Percentiles rank a stretch among this genome's conserved stretches.
Evolutionary conservation across 257 asterid species (phyloP).

Genomic region (Eustoma russellianum): DNA sequence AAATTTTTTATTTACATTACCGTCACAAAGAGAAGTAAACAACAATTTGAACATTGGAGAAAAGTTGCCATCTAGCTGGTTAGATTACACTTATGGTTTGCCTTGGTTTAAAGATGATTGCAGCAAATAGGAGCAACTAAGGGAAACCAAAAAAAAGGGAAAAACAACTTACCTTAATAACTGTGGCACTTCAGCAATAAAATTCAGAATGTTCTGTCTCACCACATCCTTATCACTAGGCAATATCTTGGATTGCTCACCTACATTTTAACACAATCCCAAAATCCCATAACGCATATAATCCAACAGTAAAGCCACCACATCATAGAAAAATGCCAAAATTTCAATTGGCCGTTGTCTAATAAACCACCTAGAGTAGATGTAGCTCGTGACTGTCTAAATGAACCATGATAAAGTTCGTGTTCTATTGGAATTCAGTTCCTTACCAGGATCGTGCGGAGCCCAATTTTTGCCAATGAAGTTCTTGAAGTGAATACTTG

Average conservation of each 20-base stretch:
- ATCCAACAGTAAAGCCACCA: not conserved
- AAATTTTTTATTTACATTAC: too few species aligned
- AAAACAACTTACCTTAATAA: conserved; percentile 53
- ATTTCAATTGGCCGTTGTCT: not conserved
- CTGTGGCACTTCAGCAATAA: conserved; percentile 70
- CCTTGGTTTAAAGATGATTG: too few species aligned
- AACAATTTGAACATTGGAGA: too few species aligned
- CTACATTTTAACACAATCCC: conserved; percentile 29
- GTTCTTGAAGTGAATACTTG: conserved; percentile 93
- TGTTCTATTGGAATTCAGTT: not conserved
- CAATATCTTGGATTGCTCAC: conserved; percentile 66
- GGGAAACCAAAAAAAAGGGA: too few species aligned
- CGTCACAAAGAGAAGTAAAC: too few species aligned
- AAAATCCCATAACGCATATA: conserved; percentile 3
- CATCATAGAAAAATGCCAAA: not conserved
- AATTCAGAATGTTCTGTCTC: conserved; percentile 79
- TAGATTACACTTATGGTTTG: too few species aligned
- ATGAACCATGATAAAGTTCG: not conserved
- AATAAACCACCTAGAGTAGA: too few species aligned
- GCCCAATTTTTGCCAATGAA: conserved; percentile 79
- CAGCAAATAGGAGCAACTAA: too few species aligned
- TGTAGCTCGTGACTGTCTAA: too few species aligned
- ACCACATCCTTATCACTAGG: conserved; percentile 85
- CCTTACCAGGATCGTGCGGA: conserved; percentile 68
- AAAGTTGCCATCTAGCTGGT: too few species aligned